phyloP scores from a whole-genome alignment of 1,139 yeast species.

The Cylindricascospora bacillispora region DNA sequence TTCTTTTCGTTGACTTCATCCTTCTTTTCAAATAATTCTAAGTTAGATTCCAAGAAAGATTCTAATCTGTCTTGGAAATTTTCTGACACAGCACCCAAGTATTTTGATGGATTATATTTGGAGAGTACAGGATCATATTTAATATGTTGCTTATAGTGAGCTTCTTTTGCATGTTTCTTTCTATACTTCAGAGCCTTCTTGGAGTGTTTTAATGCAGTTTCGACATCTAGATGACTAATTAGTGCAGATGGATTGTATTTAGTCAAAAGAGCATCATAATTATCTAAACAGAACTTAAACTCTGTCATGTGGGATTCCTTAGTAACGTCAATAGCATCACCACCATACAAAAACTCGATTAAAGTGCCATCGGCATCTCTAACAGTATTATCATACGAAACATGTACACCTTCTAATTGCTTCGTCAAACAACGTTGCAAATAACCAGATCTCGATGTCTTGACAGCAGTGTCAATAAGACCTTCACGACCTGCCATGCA shows the following conservation, averaged over 20 bases:
- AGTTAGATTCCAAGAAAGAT: constrained; percentile 44
- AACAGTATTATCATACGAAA: constrained; percentile 87
- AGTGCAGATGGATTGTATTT: constrained; percentile 79
- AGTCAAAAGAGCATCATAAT: constrained; percentile 72
- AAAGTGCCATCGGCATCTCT: constrained; percentile 93
- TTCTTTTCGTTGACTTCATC: constrained; percentile 58
- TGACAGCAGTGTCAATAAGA: constrained; percentile 97
- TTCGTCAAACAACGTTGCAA: constrained; percentile 97
- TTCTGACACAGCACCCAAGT: constrained; percentile 88
- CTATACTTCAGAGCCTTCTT: constrained; percentile 70
- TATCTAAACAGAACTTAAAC: constrained; percentile 85
- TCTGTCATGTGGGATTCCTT: constrained; percentile 91
- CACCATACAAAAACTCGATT: constrained; percentile 93
- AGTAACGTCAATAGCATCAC: constrained; percentile 90
- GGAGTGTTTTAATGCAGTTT: constrained; percentile 62
- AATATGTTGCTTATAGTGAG: constrained; percentile 48
- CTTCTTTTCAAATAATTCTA: constrained; percentile 36
- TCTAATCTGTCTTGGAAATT: constrained; percentile 76
- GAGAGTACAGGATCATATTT: constrained; percentile 88
- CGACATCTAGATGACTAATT: constrained; percentile 68
- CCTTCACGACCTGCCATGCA: constrained; percentile 99
- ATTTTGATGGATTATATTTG: constrained; percentile 75
- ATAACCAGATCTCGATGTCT: constrained; percentile 97
- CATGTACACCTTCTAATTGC: constrained; percentile 94
- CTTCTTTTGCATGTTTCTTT: constrained; percentile 50